phyloP scores from a whole-genome alignment of 805 yeast genomes.

The Blastobotrys attinorum region DNA sequence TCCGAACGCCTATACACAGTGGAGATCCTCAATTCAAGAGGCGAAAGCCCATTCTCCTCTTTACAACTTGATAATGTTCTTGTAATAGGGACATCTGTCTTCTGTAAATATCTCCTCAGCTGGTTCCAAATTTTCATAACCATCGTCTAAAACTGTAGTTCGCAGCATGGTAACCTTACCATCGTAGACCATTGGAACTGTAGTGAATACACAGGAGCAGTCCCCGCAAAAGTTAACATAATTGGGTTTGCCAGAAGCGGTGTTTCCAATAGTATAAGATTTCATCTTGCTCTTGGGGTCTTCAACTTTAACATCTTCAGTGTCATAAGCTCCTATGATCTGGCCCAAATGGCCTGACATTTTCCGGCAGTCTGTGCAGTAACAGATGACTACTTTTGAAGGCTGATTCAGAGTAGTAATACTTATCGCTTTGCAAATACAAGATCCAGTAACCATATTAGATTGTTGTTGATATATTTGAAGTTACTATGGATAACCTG shows the following conservation, averaged over 20 bases:
- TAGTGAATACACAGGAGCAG: slow-evolving; percentile 11
- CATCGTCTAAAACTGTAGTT: slow-evolving; percentile 9
- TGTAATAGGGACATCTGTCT: slow-evolving; percentile 1
- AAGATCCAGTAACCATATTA: slow-evolving; percentile 6
- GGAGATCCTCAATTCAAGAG: too few species aligned
- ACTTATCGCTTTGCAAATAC: slow-evolving; percentile 9
- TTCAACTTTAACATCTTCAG: slow-evolving; percentile 3
- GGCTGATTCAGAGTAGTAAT: slow-evolving; percentile 2
- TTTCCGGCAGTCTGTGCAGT: slow-evolving; percentile 14
- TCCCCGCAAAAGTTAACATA: slow-evolving; percentile 7
- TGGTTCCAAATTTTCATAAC: slow-evolving; percentile 5
- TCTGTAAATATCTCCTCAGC: slow-evolving; percentile 5
- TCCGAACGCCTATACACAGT: too few species aligned
- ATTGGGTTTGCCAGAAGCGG: slow-evolving; percentile 12
- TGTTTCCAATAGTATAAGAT: slow-evolving; percentile 6
- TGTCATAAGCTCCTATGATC: slow-evolving; percentile 3
- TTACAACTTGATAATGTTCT: not conserved
- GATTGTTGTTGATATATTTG: slow-evolving; percentile 7
- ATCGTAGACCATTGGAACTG: slow-evolving; percentile 11
- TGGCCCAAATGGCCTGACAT: slow-evolving; percentile 14
- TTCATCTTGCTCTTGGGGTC: slow-evolving; percentile 4
- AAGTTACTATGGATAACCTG: not conserved
- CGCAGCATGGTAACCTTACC: slow-evolving; percentile 9
- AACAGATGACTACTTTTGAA: slow-evolving; percentile 5
- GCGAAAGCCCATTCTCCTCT: too few species aligned